Base-by-base conservation (phyloP, 176 grass and related monocot genomes). In the Aegilops speltoides region DNA sequence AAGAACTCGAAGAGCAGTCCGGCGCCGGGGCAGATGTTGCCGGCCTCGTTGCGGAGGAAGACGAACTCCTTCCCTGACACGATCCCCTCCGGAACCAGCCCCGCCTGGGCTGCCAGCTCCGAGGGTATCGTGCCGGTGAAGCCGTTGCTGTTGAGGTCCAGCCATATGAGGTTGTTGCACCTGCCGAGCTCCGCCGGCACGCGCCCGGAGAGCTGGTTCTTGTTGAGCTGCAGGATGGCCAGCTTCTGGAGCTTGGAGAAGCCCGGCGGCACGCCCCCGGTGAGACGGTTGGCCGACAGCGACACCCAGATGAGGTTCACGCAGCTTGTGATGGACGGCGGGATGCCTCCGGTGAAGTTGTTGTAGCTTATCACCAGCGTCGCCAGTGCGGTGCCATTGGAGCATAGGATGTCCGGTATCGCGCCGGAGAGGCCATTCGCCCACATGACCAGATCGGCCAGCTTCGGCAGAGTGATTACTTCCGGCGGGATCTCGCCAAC, bases 1-100 rank as follows among this genome's bases (percentile, higher is more conserved):
- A 94, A 94, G 79, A 99, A 99, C 85, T 99, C 97, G 2, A 99
- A 99, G 77, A 99, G 97, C 24, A 96, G 90, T 5, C 97, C 97
- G 2, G 97, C 97, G 19, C 94, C 94, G 0, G 97, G 94, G 54
- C 97, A 99, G 72, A 91, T 96, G 79, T 99, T 99, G 48, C 97
- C 97, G 2, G 90, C 97, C 86, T 96, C 97, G 1, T 99, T 99
- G 45, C 97, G 86, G 24, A 99, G 86, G 40, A 99, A 99, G 0
- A 90, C 97, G 48, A 99, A 99, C 83, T 94, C 84, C 91, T 99
- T 99, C 5, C 97, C 97, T 2, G 97, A 96, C 22, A 93, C 97
- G 0, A 96, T 84, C 4, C 97, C 97, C 2, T 85, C 92, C 3
- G 92, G 85, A 63, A 99, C 76, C 20, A 99, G 91, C 52, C 94